Percentiles rank a stretch among this genome's conserved stretches.
phyloP scores from a whole-genome alignment of 768 basidiomycete genomes.

The Boletus edulis region DNA sequence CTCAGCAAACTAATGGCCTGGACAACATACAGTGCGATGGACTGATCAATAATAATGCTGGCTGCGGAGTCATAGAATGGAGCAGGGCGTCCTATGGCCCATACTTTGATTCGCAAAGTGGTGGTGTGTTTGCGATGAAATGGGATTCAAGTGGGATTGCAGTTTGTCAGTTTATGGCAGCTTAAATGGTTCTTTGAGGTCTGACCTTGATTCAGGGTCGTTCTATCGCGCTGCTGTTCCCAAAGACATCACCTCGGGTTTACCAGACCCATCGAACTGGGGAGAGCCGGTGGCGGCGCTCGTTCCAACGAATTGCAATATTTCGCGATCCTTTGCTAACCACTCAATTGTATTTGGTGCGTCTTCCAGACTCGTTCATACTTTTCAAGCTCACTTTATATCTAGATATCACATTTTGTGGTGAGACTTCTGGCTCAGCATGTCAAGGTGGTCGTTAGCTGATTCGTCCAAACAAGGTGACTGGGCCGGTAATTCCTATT shows the following conservation, averaged over 20 bases:
- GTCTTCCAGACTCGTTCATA: constrained; percentile 23
- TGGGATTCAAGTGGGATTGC: constrained; percentile 80
- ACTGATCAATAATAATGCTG: constrained; percentile 54
- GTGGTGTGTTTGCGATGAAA: constrained; percentile 87
- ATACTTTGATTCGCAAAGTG: constrained; percentile 73
- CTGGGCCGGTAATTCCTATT: constrained; percentile 83
- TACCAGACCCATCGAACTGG: constrained; percentile 68
- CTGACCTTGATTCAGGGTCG: constrained; percentile 51
- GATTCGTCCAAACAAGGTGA: constrained; percentile 47
- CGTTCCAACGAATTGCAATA: constrained; percentile 52
- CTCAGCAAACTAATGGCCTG: constrained; percentile 45
- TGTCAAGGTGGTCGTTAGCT: background rate
- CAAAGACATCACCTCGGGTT: constrained; percentile 56
- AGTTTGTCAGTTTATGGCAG: constrained; percentile 51
- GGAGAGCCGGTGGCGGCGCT: constrained; percentile 64
- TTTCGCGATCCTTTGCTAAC: constrained; percentile 56
- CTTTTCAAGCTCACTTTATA: constrained; percentile 14
- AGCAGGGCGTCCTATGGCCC: constrained; percentile 83
- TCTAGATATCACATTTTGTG: constrained; percentile 80
- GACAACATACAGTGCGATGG: constrained; percentile 57
- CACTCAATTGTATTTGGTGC: constrained; percentile 76
- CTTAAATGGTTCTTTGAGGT: background rate
- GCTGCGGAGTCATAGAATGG: constrained; percentile 78
- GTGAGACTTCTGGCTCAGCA: constrained; percentile 35
- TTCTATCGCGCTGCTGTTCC: constrained; percentile 81